Percentiles rank a stretch among this genome's conserved stretches.
Evolutionary conservation across 352 stramenopile species (phyloP).

Genomic region (Pythium apleroticum): DNA sequence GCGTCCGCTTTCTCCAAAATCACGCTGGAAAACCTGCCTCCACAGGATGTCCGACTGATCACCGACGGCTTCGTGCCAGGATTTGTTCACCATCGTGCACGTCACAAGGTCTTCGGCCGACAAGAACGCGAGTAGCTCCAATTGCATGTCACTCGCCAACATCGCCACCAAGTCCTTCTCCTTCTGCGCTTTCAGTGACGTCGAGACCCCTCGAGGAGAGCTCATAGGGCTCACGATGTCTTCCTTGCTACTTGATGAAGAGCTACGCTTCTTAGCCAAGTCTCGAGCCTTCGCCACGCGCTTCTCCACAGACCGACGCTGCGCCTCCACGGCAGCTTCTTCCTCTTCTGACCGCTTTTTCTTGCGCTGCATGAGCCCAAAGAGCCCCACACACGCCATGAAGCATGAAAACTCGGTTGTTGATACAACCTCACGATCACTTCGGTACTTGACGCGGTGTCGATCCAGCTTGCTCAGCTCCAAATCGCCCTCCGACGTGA

Average conservation of each 20-base stretch:
- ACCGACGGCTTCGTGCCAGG: constrained; percentile 36
- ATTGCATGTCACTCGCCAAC: constrained; percentile 44
- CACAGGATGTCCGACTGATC: constrained; percentile 46
- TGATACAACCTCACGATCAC: constrained; percentile 17
- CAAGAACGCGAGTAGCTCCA: constrained; percentile 59
- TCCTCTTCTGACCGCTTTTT: constrained; percentile 34
- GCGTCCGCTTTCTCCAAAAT: constrained; percentile 53
- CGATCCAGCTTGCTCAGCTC: constrained; percentile 10
- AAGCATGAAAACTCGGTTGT: constrained; percentile 60
- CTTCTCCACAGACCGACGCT: constrained; percentile 26
- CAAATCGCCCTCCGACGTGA: background rate
- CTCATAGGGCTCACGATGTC: background rate
- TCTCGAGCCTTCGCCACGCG: constrained; percentile 25
- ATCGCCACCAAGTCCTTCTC: constrained; percentile 22
- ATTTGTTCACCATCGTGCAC: constrained; percentile 42
- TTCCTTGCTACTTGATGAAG: background rate
- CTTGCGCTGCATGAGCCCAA: constrained; percentile 58
- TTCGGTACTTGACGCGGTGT: constrained; percentile 22
- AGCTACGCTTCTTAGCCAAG: background rate
- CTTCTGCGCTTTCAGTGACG: background rate
- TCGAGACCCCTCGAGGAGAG: background rate
- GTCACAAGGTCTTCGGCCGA: constrained; percentile 41
- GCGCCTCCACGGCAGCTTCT: constrained; percentile 14
- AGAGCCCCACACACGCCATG: constrained; percentile 58
- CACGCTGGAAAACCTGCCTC: constrained; percentile 47